These are phyloP conservation scores for Dendrothele bispora DNA, from an alignment of 768 basidiomycete species.

Conservation along the genomic window DNA sequence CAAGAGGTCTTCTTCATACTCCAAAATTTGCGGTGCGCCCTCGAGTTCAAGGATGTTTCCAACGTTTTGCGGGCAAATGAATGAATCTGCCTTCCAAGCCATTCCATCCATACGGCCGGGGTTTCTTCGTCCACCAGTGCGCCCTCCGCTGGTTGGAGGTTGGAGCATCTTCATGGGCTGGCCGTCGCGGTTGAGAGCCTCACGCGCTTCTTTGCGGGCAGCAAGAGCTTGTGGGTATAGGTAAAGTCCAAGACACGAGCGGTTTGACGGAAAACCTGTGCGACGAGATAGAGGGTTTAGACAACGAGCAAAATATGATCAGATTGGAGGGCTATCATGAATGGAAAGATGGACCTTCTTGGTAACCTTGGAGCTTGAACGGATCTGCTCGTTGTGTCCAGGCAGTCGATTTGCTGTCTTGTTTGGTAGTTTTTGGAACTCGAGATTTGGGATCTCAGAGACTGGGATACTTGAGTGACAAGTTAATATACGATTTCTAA, in stretches of 20 bases:
- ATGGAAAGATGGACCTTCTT: conserved; percentile 1
- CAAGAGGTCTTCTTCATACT: too few relatives aligned
- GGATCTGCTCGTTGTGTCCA: conserved; percentile 4
- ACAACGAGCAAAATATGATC: too few relatives aligned
- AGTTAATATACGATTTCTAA: too few relatives aligned
- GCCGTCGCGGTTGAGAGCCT: neutral
- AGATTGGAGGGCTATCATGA: too few relatives aligned
- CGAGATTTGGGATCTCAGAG: too few relatives aligned
- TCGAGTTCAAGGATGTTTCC: too few relatives aligned
- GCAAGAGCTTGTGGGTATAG: neutral
- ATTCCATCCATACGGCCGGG: conserved; percentile 1
- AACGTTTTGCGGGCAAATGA: neutral
- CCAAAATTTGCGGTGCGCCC: too few relatives aligned
- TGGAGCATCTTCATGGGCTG: neutral
- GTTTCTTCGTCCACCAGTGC: neutral
- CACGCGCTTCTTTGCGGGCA: neutral
- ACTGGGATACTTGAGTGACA: too few relatives aligned
- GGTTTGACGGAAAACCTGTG: neutral
- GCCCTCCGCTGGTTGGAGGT: neutral
- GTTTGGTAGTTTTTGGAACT: too few relatives aligned
- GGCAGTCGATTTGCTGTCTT: too few relatives aligned
- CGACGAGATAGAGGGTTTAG: neutral
- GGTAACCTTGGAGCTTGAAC: neutral
- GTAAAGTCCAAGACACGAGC: neutral
- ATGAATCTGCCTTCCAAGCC: conserved; percentile 1